Evolutionary conservation across 2,329 filamentous ascomycete species (phyloP).

Genomic region (Bipolaris oryzae): DNA sequence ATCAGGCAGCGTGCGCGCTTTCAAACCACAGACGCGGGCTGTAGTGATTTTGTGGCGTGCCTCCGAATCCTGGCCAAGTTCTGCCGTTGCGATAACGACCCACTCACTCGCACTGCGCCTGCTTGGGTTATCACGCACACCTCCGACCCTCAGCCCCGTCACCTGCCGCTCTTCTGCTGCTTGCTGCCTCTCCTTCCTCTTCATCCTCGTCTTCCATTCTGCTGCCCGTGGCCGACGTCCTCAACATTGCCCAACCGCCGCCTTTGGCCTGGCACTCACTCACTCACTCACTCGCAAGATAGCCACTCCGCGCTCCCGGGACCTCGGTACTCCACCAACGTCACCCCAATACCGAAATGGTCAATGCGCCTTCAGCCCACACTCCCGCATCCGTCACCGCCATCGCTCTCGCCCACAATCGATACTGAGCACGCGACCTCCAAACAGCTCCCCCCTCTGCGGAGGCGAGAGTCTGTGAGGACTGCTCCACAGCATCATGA

Average conservation of each 20-base stretch:
- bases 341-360: conserved; percentile 41
- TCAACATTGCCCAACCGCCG: neutral
- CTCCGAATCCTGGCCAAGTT: conserved; percentile 22
- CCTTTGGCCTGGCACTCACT: conserved; percentile 7
- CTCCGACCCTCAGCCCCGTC: conserved; percentile 8
- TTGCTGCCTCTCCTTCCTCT: conserved; percentile 15
- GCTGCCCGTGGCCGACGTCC: neutral
- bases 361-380: conserved; percentile 38
- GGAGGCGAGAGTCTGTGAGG: conserved; percentile 48
- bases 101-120: conserved; percentile 18
- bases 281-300: conserved; percentile 12
- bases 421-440: conserved; percentile 37
- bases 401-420: conserved; percentile 23
- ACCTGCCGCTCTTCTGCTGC: conserved; percentile 8
- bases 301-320: conserved; percentile 27
- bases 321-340: conserved; percentile 39
- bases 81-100: conserved; percentile 35
- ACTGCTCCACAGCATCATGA: conserved; percentile 38
- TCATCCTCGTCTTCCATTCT: conserved; percentile 3
- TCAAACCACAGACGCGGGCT: conserved; percentile 22
- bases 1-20: conserved; percentile 22
- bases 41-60: conserved; percentile 21
- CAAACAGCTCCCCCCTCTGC: conserved; percentile 49
- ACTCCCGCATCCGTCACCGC: conserved; percentile 25
- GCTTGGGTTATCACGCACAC: conserved; percentile 19